Percentiles rank a stretch among this genome's conserved stretches.
Conservation (phyloP, 352 stramenopile species). For the Phytophthora cajani region DNA sequence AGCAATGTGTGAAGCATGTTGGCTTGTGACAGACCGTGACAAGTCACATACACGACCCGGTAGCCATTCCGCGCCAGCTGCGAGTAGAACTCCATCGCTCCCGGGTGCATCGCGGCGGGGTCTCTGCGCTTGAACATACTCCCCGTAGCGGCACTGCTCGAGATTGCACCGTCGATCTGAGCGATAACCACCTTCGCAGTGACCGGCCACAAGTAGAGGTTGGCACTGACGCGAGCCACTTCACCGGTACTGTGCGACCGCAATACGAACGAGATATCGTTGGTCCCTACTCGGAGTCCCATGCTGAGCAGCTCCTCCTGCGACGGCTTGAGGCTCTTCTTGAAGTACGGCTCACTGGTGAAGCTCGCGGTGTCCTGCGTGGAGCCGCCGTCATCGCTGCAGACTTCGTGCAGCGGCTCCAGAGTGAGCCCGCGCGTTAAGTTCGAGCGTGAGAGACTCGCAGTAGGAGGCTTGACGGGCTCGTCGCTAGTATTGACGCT, state of each 20-base stretch:
- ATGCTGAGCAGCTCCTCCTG: constrained; percentile 70
- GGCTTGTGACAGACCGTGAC: constrained; percentile 60
- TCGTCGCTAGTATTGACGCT: constrained; percentile 1
- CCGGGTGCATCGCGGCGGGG: constrained; percentile 51
- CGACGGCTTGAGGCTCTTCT: constrained; percentile 69
- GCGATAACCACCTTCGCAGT: constrained; percentile 81
- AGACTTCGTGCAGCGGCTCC: constrained; percentile 34
- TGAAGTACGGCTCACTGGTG: constrained; percentile 47
- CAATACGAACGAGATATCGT: constrained; percentile 79
- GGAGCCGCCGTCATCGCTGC: constrained; percentile 38
- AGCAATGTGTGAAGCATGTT: constrained; percentile 58
- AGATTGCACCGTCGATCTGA: constrained; percentile 85
- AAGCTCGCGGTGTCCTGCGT: constrained; percentile 52
- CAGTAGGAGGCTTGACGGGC: neutral
- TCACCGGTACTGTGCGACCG: constrained; percentile 25
- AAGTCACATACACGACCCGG: constrained; percentile 82
- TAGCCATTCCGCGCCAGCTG: constrained; percentile 77
- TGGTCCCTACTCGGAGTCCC: constrained; percentile 61
- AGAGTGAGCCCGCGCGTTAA: constrained; percentile 11
- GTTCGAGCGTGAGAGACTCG: constrained; percentile 6
- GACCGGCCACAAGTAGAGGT: constrained; percentile 77
- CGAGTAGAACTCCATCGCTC: constrained; percentile 79
- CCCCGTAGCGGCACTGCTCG: constrained; percentile 43
- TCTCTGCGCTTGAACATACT: constrained; percentile 60
- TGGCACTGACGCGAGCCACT: constrained; percentile 52